Base-by-base conservation (phyloP, 768 basidiomycete species). In the Termitomyces eurrhizus region DNA sequence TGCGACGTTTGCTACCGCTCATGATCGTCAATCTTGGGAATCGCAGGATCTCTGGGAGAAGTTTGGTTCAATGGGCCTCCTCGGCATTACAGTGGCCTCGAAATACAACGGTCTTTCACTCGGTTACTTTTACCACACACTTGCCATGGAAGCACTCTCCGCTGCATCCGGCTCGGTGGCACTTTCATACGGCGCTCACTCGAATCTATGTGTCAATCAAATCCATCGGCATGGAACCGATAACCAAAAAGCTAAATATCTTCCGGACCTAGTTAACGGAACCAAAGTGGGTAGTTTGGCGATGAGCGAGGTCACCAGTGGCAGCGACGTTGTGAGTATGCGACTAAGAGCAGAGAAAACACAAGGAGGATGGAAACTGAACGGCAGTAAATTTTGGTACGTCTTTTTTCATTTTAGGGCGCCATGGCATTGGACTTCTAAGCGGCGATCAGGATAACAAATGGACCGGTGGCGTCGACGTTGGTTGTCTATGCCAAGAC, bases 301-400 rank as follows among this genome's bases (percentile, higher is more conserved):
- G 2, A 98, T 98, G 95, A 93, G 90, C 66, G 95, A 98, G 77
- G 81, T 89, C 2, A 93, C 90, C 16, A 87, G 89, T 66, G 95
- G 95, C 59, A 94, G 92, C 68, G 95, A 98, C 74, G 95, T 98
- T n/a, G 87, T 97, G 21, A 92, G 92, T 69, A 98, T 98, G 95
- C 80, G 80, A 67, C 77, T 94, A 59, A 86, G 81, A 61, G 94
- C 94, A 26, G 87, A 89, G 65, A 90, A 89, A 76, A 79, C 88
- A 6, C 75, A 83, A 32, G 90, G 86, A 45, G 88, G 92, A 41
- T 97, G 85, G 81, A 77, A 78, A 60, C 72, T 98, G 64, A 95
- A 92, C 67, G 95, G 95, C 0, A 93, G 86, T 66, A 97, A 97
- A 72, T 95, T 95, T 75, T 98, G 95, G 95, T 93, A 62, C 59